A percentile compares a stretch with the other conserved stretches of the same genome.
Conservation (phyloP, 2,329 filamentous ascomycete genomes). For the Trichoderma guizhouense region DNA sequence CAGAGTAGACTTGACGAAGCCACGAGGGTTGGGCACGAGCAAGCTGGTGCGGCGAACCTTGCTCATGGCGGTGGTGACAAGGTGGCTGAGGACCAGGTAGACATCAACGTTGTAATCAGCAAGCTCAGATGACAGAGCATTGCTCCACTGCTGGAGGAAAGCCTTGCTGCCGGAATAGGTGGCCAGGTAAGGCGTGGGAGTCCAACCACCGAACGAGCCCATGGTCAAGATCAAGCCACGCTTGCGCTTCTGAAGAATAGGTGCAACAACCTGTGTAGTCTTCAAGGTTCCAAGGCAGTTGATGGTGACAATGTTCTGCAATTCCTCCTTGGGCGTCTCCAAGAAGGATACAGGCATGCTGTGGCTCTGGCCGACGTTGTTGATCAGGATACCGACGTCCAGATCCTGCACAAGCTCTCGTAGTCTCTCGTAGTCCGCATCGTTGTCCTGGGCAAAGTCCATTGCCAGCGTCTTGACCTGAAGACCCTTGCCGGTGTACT, state of each 20-base stretch:
- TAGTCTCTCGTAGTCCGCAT: conserved; percentile 75
- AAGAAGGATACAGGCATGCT: conserved; percentile 87
- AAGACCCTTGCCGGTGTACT: conserved; percentile 59
- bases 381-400: conserved; percentile 84
- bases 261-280: conserved; percentile 79
- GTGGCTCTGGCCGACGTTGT: conserved; percentile 96
- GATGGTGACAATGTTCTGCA: conserved; percentile 88
- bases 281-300: conserved; percentile 90
- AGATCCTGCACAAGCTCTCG: conserved; percentile 65
- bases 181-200: conserved; percentile 86
- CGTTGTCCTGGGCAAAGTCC: conserved; percentile 81
- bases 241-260: conserved; percentile 79
- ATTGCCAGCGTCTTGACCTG: conserved; percentile 79
- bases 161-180: conserved; percentile 98
- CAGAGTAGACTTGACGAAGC: conserved; percentile 76
- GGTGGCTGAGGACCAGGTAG: conserved; percentile 87
- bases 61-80: conserved; percentile 95
- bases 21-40: conserved; percentile 75
- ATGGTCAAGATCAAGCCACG: conserved; percentile 91
- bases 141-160: conserved; percentile 96
- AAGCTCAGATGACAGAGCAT: conserved; percentile 78
- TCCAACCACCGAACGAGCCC: conserved; percentile 92
- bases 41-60: conserved; percentile 80
- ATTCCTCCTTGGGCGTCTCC: conserved; percentile 73
- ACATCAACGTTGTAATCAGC: conserved; percentile 78